Evolutionary conservation across 139 green algal species (phyloP).

Genomic region (Micractinium sp.): DNA sequence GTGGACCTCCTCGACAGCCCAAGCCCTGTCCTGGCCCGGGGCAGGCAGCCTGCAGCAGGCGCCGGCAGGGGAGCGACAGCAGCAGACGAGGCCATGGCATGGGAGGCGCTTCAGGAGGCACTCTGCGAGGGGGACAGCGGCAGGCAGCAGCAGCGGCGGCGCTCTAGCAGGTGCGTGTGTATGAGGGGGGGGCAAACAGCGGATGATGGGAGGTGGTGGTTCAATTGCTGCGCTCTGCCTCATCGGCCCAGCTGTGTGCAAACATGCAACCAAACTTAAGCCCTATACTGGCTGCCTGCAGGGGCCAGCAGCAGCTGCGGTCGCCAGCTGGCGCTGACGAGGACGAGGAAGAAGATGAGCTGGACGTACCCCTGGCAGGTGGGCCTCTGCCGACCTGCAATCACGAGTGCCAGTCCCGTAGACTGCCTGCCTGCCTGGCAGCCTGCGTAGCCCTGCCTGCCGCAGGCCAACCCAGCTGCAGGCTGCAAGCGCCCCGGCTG

Average conservation of each 20-base stretch:
- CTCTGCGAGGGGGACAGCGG: background rate
- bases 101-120: background rate
- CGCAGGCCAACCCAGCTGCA: background rate
- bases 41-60: background rate
- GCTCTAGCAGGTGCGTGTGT: background rate
- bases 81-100: constrained; percentile 6
- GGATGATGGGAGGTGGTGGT: background rate
- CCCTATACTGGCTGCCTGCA: too few species aligned
- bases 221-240: background rate
- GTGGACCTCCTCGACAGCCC: constrained; percentile 6
- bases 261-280: too few species aligned
- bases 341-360: background rate
- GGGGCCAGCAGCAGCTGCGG: background rate
- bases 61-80: background rate
- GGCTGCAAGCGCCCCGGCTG: background rate
- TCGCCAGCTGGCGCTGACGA: background rate
- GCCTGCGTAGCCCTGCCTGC: background rate
- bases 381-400: background rate
- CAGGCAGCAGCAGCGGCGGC: background rate
- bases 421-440: background rate
- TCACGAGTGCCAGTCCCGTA: background rate
- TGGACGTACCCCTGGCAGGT: background rate
- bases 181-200: background rate
- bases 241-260: too few species aligned
- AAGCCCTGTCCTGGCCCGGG: background rate